A percentile compares a stretch with the other conserved stretches of the same genome.
These are phyloP conservation scores for Candida nonsorbophila DNA, from an alignment of 805 yeast species.

Conservation along the genomic window DNA sequence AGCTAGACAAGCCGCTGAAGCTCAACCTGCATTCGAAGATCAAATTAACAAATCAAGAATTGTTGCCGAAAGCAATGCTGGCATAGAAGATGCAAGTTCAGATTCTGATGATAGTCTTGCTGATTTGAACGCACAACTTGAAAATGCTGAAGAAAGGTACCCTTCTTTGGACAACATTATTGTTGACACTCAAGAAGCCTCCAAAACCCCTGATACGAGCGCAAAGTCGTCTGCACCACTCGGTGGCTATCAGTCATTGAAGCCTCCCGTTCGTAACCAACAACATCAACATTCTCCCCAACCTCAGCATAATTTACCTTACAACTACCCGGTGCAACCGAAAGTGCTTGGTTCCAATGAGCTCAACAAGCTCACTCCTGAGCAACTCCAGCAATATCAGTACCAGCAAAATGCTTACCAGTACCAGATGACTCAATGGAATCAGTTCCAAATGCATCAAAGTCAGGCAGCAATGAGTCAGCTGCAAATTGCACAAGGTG, in stretches of 20 bases:
- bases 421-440: constrained; percentile 12
- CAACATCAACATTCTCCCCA: no score
- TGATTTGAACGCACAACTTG: constrained; percentile 37
- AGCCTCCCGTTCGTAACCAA: no score
- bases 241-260: background rate
- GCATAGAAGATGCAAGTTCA: constrained; percentile 1
- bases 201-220: constrained; percentile 1
- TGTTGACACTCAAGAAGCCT: constrained; percentile 2
- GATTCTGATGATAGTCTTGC: constrained; percentile 17
- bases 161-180: constrained; percentile 41
- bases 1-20: background rate
- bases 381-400: constrained; percentile 18
- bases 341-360: constrained; percentile 9
- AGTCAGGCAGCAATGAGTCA: background rate
- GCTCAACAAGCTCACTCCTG: constrained; percentile 12
- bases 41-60: no score
- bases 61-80: background rate
- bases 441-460: constrained; percentile 8
- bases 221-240: constrained; percentile 1
- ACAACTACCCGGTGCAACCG: constrained; percentile 11
- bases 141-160: constrained; percentile 46
- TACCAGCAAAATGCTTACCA: constrained; percentile 15
- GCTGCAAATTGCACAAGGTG: no score
- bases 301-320: constrained; percentile 1
- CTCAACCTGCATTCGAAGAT: background rate